Conservation (phyloP, 192 early-diverging fungal genomes). For the Umbelopsis ramanniana region DNA sequence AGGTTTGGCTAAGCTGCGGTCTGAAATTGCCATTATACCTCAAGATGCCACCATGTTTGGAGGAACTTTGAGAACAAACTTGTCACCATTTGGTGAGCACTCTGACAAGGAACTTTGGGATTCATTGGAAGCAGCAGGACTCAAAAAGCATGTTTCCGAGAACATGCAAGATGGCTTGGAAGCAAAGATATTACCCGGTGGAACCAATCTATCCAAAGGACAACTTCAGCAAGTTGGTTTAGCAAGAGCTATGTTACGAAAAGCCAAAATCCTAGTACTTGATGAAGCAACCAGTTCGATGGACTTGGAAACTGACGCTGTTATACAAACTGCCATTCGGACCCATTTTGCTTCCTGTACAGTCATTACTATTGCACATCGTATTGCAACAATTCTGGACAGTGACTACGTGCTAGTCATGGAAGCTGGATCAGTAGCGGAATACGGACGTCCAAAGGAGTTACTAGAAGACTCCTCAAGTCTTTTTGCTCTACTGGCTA, state of each 20-base stretch:
- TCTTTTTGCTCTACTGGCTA: neutral
- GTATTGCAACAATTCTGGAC: constrained; percentile 58
- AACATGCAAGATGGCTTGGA: constrained; percentile 38
- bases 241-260: constrained; percentile 60
- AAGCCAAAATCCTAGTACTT: constrained; percentile 61
- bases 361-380: constrained; percentile 70
- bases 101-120: constrained; percentile 53
- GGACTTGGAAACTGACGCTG: constrained; percentile 50
- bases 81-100: constrained; percentile 80
- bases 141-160: constrained; percentile 18
- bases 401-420: constrained; percentile 59
- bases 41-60: constrained; percentile 27
- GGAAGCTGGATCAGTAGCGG: constrained; percentile 50
- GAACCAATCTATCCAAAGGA: constrained; percentile 63
- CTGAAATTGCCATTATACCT: constrained; percentile 22
- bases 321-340: constrained; percentile 58
- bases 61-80: constrained; percentile 60
- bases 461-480: neutral
- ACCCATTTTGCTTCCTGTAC: constrained; percentile 56
- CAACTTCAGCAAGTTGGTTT: constrained; percentile 66
- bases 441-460: constrained; percentile 33
- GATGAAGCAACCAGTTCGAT: constrained; percentile 70
- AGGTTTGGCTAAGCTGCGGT: constrained; percentile 11
- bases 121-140: constrained; percentile 22
- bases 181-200: constrained; percentile 46